phyloP scores from a whole-genome alignment of 2,329 filamentous ascomycete genomes.

The Cercospora brassicicola region DNA sequence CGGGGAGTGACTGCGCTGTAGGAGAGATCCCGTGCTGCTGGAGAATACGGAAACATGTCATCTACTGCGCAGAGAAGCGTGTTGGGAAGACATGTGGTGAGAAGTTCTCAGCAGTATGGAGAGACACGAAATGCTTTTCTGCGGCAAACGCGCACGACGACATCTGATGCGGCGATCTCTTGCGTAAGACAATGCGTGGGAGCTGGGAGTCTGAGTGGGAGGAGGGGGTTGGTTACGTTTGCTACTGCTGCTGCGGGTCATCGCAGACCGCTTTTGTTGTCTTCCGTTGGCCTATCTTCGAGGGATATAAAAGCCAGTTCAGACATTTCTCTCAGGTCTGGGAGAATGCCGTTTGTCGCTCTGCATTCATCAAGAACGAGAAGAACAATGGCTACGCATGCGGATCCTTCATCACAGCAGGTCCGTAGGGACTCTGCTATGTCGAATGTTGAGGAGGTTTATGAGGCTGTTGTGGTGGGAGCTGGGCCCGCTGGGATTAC shows the following conservation, averaged over 20 bases:
- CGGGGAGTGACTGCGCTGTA: not conserved
- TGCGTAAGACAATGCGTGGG: constrained; percentile 11
- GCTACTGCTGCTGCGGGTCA: constrained; percentile 10
- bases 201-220: not conserved
- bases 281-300: not conserved
- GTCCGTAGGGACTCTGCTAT: constrained; percentile 21
- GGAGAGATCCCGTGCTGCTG: not conserved
- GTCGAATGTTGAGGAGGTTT: constrained; percentile 31
- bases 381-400: constrained; percentile 16
- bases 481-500: constrained; percentile 61
- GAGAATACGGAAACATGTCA: constrained; percentile 4
- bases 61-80: not conserved
- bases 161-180: constrained; percentile 6
- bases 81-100: constrained; percentile 2
- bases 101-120: not conserved
- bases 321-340: not conserved
- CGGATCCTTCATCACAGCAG: not conserved
- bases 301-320: not conserved
- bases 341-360: not conserved
- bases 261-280: constrained; percentile 13
- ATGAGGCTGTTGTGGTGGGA: constrained; percentile 59
- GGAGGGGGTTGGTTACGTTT: constrained; percentile 14
- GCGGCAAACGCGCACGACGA: constrained; percentile 6
- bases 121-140: not conserved
- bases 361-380: not conserved